Evolutionary conservation across 2,329 filamentous ascomycete genomes (phyloP), one percentile per base, ranked within the genome.

Genomic region (Paecilomyces sp.): DNA sequence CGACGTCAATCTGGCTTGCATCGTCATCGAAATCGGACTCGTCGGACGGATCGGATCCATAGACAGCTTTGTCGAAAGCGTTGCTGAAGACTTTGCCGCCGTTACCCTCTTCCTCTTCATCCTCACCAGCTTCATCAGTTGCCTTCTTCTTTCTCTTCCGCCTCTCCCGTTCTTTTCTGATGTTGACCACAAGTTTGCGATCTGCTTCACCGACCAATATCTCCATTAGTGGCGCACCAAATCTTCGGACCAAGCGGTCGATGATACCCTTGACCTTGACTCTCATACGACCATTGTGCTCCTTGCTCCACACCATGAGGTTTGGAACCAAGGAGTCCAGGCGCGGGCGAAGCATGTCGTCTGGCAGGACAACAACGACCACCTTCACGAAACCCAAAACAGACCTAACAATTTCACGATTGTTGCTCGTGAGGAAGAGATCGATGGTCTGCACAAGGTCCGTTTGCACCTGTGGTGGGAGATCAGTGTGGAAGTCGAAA

Each of bases 221-320:
- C 75, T 94, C 90, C 12, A 99, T 85, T 31, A 85, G 76, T 1
- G 93, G 88, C 54, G 89, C 89, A 55, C 94, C 92, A 70, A 97
- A 97, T 59, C 93, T 87, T 55, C 93, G 86, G 24, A 97, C 89
- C 83, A 97, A 91, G 57, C 94, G 87, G 78, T 99, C 94, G 15
- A 99, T 80, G 64, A 99, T 97, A 71, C 97, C 92, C 85, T 97
- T 97, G 66, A 99, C 92, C 80, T 97, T 99, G 56, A 90, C 88
- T 70, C 93, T 91, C 79, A 99, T 94, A 72, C 96, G 92, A 12
- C 92, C 92, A 79, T 97, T 97, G 81, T 99, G 95, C 76, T 99
- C 94, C 75, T 97, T 91, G 71, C 90, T 92, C 93, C 94, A 99
- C 51, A 92, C 86, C 81, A 97, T 91, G 22, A 97, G 81, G 74